These are phyloP conservation scores for Pythium scleroteichum DNA, from an alignment of 352 stramenopile genomes.

Conservation along the genomic window DNA sequence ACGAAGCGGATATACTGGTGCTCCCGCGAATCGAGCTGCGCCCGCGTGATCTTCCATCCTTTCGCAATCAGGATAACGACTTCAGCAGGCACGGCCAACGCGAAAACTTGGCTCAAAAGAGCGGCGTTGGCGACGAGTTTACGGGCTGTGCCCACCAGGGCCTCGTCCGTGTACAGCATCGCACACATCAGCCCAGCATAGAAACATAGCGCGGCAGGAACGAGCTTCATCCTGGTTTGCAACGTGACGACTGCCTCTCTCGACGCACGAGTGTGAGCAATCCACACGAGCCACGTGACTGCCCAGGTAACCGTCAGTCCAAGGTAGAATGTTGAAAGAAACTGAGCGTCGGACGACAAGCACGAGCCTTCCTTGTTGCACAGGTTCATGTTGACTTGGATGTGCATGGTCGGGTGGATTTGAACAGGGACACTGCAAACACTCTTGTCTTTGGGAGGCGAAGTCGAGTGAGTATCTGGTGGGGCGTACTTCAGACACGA, in stretches of 20 bases:
- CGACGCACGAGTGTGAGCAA: slow-evolving; percentile 44
- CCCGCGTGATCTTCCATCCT: slow-evolving; percentile 70
- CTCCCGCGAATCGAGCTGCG: slow-evolving; percentile 42
- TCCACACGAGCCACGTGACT: slow-evolving; percentile 42
- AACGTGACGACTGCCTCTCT: slow-evolving; percentile 48
- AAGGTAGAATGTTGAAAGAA: slow-evolving; percentile 38
- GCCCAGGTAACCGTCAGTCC: slow-evolving; percentile 39
- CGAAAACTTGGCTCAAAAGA: slow-evolving; percentile 43
- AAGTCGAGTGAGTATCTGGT: slow-evolving; percentile 10
- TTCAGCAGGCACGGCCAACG: slow-evolving; percentile 49
- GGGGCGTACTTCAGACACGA: slow-evolving; percentile 46
- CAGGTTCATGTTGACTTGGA: slow-evolving; percentile 56
- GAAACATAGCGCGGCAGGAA: slow-evolving; percentile 39
- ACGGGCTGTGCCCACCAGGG: slow-evolving; percentile 35
- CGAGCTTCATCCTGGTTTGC: slow-evolving; percentile 56
- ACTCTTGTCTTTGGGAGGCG: neutral
- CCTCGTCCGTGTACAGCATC: slow-evolving; percentile 35
- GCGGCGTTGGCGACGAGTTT: slow-evolving; percentile 39
- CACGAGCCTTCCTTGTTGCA: slow-evolving; percentile 45
- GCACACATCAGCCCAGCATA: slow-evolving; percentile 34
- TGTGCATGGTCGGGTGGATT: slow-evolving; percentile 34
- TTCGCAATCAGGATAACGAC: slow-evolving; percentile 61
- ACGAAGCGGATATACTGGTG: slow-evolving; percentile 61
- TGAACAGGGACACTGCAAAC: slow-evolving; percentile 27
- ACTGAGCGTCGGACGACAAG: slow-evolving; percentile 24